Conservation (phyloP, 306 rosid genomes). For the Erythrophleum fordii region DNA sequence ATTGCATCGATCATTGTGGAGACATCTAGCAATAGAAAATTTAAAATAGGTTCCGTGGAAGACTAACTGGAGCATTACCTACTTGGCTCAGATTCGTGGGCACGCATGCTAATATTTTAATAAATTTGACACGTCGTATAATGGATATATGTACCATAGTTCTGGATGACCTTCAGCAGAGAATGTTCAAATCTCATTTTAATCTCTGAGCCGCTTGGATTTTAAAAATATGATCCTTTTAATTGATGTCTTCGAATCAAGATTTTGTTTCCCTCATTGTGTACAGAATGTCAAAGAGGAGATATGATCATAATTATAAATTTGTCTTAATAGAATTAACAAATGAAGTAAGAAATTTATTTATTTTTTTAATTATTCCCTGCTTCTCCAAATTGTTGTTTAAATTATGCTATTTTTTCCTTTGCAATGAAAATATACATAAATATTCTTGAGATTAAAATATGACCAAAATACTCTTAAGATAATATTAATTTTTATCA, state of each 20-base stretch:
- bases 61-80: slow-evolving; percentile 22
- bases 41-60: slow-evolving; percentile 29
- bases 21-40: neutral
- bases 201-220: neutral
- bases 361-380: too few species aligned
- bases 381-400: too few species aligned
- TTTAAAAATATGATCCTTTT: neutral
- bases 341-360: too few species aligned
- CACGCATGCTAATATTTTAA: slow-evolving; percentile 18
- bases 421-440: too few species aligned
- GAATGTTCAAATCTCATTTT: neutral
- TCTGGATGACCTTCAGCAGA: neutral
- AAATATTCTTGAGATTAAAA: too few species aligned
- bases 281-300: neutral
- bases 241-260: neutral
- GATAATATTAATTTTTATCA: too few species aligned
- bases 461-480: too few species aligned
- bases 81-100: slow-evolving; percentile 11
- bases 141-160: too few species aligned
- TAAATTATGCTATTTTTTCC: too few species aligned
- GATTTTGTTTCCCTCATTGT: neutral
- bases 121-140: slow-evolving; percentile 1
- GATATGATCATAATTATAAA: neutral
- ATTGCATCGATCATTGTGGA: neutral
- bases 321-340: neutral